phyloP scores from a whole-genome alignment of 1,139 yeast species.

The Debaryomyces udenii region DNA sequence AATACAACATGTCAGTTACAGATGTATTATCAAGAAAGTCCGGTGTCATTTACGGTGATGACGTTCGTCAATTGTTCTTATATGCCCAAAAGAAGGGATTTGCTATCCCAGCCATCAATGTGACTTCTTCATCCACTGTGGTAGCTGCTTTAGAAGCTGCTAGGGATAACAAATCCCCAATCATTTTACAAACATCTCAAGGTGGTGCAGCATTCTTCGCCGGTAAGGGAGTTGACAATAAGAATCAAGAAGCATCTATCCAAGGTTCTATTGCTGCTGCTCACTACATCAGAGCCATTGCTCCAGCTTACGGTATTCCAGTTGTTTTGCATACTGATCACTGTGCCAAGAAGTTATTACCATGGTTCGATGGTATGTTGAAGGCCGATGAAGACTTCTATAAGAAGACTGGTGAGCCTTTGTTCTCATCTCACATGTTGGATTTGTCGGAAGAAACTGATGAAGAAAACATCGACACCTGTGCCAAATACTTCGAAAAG shows the following conservation, averaged over 20 bases:
- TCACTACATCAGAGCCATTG: conserved; percentile 93
- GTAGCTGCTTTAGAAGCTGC: conserved; percentile 99
- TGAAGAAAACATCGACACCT: conserved; percentile 91
- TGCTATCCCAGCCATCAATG: conserved; percentile 98
- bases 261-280: conserved; percentile 98
- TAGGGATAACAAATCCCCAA: conserved; percentile 93
- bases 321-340: conserved; percentile 97
- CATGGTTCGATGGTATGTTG: conserved; percentile 99
- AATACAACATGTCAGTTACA: conserved; percentile 38
- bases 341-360: conserved; percentile 97
- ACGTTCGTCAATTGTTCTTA: conserved; percentile 87
- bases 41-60: conserved; percentile 99
- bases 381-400: conserved; percentile 94
- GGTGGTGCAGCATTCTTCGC: conserved; percentile 99
- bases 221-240: conserved; percentile 97
- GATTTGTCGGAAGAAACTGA: conserved; percentile 97
- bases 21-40: conserved; percentile 85
- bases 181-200: conserved; percentile 94
- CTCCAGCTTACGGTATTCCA: conserved; percentile 96
- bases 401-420: conserved; percentile 85
- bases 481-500: conserved; percentile 94
- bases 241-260: conserved; percentile 91
- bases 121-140: conserved; percentile 95
- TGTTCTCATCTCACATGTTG: conserved; percentile 98
- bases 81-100: conserved; percentile 92